Percentiles rank a stretch among this genome's conserved stretches.
These are phyloP conservation scores for Citropsis articulata DNA, from an alignment of 345 rosid species.

Conservation along the genomic window DNA sequence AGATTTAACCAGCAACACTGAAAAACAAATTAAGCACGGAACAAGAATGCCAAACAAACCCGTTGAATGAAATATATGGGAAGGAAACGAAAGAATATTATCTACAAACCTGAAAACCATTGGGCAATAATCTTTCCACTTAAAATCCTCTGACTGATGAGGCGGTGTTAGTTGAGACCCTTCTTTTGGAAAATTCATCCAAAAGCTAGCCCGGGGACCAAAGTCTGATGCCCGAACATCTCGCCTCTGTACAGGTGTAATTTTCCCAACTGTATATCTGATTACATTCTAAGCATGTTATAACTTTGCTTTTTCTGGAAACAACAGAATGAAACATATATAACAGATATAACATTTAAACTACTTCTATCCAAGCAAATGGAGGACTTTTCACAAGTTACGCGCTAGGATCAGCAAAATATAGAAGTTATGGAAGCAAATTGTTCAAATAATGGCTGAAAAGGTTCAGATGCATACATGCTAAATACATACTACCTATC, in stretches of 20 bases:
- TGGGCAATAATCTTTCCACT: constrained; percentile 98
- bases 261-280: constrained; percentile 97
- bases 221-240: constrained; percentile 88
- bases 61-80: not conserved
- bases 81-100: constrained; percentile 8
- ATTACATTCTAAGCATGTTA: constrained; percentile 20
- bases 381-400: not conserved
- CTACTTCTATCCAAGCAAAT: constrained; percentile 2
- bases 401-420: not conserved
- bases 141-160: constrained; percentile 90
- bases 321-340: not conserved
- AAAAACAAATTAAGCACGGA: not conserved
- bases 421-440: not conserved
- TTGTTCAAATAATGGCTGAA: not conserved
- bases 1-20: not conserved
- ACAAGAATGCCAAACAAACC: not conserved
- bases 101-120: constrained; percentile 89
- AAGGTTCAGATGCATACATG: not conserved
- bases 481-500: not conserved
- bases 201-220: constrained; percentile 93
- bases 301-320: constrained; percentile 6
- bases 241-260: constrained; percentile 88
- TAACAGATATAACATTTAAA: not conserved
- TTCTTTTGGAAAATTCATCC: constrained; percentile 92
- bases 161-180: constrained; percentile 93